Evolutionary conservation across 768 basidiomycete species (phyloP).

Genomic region (Lentinula sp.): DNA sequence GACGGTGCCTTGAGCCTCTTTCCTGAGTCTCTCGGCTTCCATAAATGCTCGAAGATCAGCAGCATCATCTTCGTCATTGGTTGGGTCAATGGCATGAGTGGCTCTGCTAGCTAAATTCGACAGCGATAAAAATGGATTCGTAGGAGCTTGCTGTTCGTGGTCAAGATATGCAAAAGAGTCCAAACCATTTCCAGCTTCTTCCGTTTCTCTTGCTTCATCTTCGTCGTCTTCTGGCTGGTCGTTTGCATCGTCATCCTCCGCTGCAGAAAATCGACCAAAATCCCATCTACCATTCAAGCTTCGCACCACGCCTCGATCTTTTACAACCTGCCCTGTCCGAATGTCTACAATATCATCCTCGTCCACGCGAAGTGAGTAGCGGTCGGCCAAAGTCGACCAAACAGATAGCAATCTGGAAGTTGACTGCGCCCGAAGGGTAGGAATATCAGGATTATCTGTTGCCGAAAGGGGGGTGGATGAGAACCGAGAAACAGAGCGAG

Average conservation of each 20-base stretch:
- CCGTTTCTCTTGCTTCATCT: slow-evolving; percentile 29
- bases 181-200: slow-evolving; percentile 50
- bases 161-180: slow-evolving; percentile 38
- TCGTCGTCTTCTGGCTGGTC: slow-evolving; percentile 24
- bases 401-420: slow-evolving; percentile 11
- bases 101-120: neutral
- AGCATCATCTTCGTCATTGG: slow-evolving; percentile 41
- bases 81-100: slow-evolving; percentile 6
- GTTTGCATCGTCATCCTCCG: slow-evolving; percentile 15
- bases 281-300: slow-evolving; percentile 29
- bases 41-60: slow-evolving; percentile 63
- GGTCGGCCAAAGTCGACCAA: slow-evolving; percentile 65
- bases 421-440: neutral
- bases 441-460: neutral
- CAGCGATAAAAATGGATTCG: neutral
- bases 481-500: neutral
- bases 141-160: slow-evolving; percentile 10
- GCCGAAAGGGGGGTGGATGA: neutral
- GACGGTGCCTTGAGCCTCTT: slow-evolving; percentile 40
- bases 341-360: slow-evolving; percentile 81
- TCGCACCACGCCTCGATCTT: slow-evolving; percentile 65
- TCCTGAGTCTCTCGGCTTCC: slow-evolving; percentile 52
- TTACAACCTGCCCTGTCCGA: slow-evolving; percentile 50
- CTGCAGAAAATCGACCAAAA: slow-evolving; percentile 47
- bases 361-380: slow-evolving; percentile 60